Evolutionary conservation across 192 early-diverging fungal species (phyloP).

Genomic region (Dissophora globulifera): DNA sequence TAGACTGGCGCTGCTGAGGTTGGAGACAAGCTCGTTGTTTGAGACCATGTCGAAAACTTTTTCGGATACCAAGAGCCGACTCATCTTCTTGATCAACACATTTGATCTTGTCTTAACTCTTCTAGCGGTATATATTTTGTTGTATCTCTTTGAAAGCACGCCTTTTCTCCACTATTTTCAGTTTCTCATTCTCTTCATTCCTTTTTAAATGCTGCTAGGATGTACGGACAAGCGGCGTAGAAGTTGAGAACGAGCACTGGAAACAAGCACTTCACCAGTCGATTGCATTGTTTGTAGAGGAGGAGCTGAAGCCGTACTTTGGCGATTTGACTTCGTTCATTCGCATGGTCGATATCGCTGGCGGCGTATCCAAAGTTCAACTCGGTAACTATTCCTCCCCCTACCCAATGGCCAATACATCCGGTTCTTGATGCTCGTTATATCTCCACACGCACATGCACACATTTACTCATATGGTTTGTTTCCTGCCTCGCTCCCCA

Average conservation of each 20-base stretch:
- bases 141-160: background rate
- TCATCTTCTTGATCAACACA: conserved; percentile 95
- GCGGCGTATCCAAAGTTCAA: conserved; percentile 65
- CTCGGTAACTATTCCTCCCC: conserved; percentile 38
- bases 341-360: conserved; percentile 71
- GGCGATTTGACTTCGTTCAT: conserved; percentile 86
- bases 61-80: conserved; percentile 70
- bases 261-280: conserved; percentile 67
- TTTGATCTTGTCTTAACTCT: conserved; percentile 88
- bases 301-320: conserved; percentile 85
- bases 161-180: background rate
- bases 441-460: too few relatives aligned
- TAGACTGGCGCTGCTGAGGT: conserved; percentile 69
- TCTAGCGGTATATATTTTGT: conserved; percentile 66
- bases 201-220: conserved; percentile 51
- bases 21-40: conserved; percentile 81
- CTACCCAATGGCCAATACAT: too few relatives aligned
- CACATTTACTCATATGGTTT: too few relatives aligned
- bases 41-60: conserved; percentile 78
- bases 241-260: conserved; percentile 68
- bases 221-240: conserved; percentile 57
- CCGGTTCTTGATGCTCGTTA: too few relatives aligned
- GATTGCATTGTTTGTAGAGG: conserved; percentile 87
- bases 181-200: background rate
- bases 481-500: too few relatives aligned